Evolutionary conservation across 2,329 filamentous ascomycete genomes (phyloP).

Genomic region (Neopestalotiopsis sp.): DNA sequence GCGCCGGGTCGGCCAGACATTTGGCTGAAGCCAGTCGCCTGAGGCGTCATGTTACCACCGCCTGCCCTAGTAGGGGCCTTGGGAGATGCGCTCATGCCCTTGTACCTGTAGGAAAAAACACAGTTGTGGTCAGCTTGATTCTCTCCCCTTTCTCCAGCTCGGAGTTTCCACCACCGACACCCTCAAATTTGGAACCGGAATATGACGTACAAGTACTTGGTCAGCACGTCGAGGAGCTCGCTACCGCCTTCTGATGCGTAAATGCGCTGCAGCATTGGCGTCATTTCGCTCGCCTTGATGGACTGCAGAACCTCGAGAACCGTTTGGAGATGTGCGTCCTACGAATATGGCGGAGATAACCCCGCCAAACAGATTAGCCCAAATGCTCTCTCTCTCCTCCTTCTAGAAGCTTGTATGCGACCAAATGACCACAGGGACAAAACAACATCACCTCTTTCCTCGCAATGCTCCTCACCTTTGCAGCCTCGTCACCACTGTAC

Average conservation of each 20-base stretch:
- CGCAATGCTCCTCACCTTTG: conserved; percentile 53
- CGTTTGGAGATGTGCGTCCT: conserved; percentile 87
- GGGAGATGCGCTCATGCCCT: conserved; percentile 74
- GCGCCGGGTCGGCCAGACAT: conserved; percentile 61
- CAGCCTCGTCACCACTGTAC: conserved; percentile 65
- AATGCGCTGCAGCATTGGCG: conserved; percentile 81
- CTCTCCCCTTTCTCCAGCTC: background rate
- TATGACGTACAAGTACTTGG: conserved; percentile 89
- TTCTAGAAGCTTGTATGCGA: background rate
- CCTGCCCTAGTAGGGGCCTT: conserved; percentile 49
- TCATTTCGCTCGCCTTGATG: conserved; percentile 96
- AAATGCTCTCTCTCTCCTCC: background rate
- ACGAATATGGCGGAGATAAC: conserved; percentile 20
- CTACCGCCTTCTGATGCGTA: conserved; percentile 79
- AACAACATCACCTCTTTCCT: background rate
- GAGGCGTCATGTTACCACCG: conserved; percentile 67
- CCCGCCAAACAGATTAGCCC: conserved; percentile 7
- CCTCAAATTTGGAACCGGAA: background rate
- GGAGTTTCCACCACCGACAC: background rate
- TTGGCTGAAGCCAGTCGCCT: conserved; percentile 89
- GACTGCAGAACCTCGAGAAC: conserved; percentile 94
- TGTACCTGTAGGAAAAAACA: conserved; percentile 66
- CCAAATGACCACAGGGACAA: too few relatives aligned
- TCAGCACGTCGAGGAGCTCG: conserved; percentile 88
- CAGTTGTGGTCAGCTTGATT: background rate